Evolutionary conservation across 345 rosid genomes (phyloP), one percentile per base, ranked within the genome.

Genomic region (Noccaea caerulescens): DNA sequence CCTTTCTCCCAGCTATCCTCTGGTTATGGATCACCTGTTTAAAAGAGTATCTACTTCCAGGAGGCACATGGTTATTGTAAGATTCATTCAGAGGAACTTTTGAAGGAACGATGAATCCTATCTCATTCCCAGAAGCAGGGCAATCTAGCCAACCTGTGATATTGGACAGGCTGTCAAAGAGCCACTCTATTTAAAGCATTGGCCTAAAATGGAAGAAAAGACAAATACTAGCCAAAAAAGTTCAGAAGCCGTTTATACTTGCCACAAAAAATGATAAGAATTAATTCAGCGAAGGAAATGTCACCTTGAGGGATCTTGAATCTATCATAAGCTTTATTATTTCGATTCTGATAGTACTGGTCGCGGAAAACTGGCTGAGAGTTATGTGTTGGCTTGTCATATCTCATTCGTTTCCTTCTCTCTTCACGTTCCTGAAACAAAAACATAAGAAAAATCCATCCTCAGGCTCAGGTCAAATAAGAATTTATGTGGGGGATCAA

Each of bases 41-140:
- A 79, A 92, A 95, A 30, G 99, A 95, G 85, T 95, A 95, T 87
- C 99, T 85, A 86, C 77, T 84, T 58, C 99, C 97, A 54, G 97
- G 96, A 79, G 88, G 96, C 58, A 95, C 80, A 71, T 65, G 73
- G 41, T 74, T 94, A 73, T 87, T 85, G 81, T 78, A 95, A 74
- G 80, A 59, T 84, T 95, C 99, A 63, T 90, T 83, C 44, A 95
- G 89, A 8, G 99, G 99, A 77, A 88, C 96, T 83, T 95, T 95
- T 3, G 99, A 95, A 72, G 99, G 99, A 77, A 95, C 76, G 9
- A 95, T 71, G 66, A 73, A 76, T 68, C 77, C 78, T 36, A 95
- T 87, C 73, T 92, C 99, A 39, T 76, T 67, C 68, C 99, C 99
- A 80, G 20, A 68, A 36, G 88, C 11, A 66, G 99, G 98, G 81